These are phyloP conservation scores for Rutstroemia sp. DNA, from an alignment of 2,329 filamentous ascomycete genomes.

Conservation along the genomic window DNA sequence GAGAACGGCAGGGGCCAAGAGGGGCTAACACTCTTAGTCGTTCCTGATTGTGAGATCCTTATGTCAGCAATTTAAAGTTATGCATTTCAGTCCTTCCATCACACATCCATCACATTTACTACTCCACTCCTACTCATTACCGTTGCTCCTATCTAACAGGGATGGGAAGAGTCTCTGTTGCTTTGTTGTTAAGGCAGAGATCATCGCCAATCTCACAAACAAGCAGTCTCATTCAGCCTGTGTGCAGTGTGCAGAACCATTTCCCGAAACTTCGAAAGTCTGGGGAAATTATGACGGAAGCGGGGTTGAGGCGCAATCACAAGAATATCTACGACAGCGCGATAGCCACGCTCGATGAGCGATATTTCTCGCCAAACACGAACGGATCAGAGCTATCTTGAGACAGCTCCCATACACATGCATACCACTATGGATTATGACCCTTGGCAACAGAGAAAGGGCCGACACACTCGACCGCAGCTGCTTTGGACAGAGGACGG, in stretches of 20 bases:
- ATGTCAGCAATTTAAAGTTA: background rate
- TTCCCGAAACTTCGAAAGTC: conserved; percentile 4
- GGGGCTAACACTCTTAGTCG: background rate
- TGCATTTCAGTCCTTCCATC: background rate
- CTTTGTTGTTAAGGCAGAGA: background rate
- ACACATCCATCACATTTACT: too few species aligned
- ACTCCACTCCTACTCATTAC: too few species aligned
- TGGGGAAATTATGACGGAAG: conserved; percentile 8
- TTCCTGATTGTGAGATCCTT: background rate
- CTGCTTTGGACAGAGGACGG: background rate
- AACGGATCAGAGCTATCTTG: background rate
- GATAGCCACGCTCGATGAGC: background rate
- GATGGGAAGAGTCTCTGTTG: background rate
- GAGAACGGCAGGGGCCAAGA: background rate
- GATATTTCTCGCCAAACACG: too few species aligned
- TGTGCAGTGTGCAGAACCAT: background rate
- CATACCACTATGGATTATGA: background rate
- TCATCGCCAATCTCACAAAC: conserved; percentile 3
- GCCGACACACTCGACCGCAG: background rate
- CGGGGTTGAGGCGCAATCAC: background rate
- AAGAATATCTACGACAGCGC: background rate
- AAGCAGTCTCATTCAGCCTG: background rate
- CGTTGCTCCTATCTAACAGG: too few species aligned
- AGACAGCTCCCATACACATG: background rate
- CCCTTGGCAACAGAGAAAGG: background rate